A percentile compares a stretch with the other conserved stretches of the same genome.
Evolutionary conservation across 202 grass and related monocot species (phyloP).

Genomic region (Bolboschoenoplectus hybrid): DNA sequence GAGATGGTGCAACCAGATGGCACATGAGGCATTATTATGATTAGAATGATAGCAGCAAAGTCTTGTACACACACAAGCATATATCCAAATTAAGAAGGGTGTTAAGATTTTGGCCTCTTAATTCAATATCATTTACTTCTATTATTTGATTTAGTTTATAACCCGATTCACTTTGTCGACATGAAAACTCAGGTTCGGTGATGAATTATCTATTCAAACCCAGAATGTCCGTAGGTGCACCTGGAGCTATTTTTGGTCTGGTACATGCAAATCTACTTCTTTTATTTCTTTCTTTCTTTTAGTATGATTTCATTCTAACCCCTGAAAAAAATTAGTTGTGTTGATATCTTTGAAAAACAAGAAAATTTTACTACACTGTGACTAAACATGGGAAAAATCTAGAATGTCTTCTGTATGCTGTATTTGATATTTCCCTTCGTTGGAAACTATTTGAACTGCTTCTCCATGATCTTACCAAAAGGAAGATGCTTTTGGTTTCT

Average conservation of each 20-base stretch:
- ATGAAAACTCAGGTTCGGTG: conserved; percentile 65
- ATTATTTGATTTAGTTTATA: background rate
- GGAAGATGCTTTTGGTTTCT: background rate
- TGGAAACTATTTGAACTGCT: background rate
- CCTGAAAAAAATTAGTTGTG: background rate
- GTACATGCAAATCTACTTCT: conserved; percentile 40
- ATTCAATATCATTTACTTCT: background rate
- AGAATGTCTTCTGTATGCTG: background rate
- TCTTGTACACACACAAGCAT: background rate
- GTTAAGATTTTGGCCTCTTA: background rate
- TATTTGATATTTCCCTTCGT: background rate
- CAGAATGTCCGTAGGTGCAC: conserved; percentile 73
- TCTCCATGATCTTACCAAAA: background rate
- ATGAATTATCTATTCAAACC: conserved; percentile 62
- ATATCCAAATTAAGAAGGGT: background rate
- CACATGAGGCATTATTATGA: background rate
- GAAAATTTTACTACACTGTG: background rate
- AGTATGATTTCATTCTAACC: background rate
- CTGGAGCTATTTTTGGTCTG: conserved; percentile 90
- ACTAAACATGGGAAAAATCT: background rate
- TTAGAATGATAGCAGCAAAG: background rate
- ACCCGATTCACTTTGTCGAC: conserved; percentile 16
- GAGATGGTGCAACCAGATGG: background rate
- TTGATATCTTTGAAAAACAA: background rate
- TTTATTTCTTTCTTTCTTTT: conserved; percentile 18